Evolutionary conservation across 2,329 filamentous ascomycete species (phyloP), one percentile per base, ranked within the genome.

Genomic region (Pezicula neosporulosa): DNA sequence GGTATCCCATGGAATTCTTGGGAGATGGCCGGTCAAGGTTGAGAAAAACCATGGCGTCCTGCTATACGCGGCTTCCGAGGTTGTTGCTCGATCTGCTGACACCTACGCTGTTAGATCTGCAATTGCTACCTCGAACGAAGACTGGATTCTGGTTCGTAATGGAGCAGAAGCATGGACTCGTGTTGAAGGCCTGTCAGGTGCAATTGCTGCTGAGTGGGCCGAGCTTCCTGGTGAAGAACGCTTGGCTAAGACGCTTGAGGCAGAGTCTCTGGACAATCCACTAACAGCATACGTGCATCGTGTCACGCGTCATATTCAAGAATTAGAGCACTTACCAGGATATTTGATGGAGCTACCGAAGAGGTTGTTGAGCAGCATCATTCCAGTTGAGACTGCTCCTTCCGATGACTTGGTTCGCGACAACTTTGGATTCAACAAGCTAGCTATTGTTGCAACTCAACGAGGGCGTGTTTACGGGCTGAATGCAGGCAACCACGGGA

Each of bases 361-460:
- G 41, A 83, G 85, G 21, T 71, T 97, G 13, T 63, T 91, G 3
- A 80, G 80, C 54, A 74, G 90, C 15, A 65, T 85, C 8, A 60
- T 70, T 6, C 71, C 71, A 24, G 82, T 83, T 30, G 80, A 80
- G 0, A 76, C 79, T 8, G 72, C 76, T 15, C 63, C 70, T 1
- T 66, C 68, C 18, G 68, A 73, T 27, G 75, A 75, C 6, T 72
- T 86, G n/a, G 72, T 75, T 16, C 78, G 83, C 15, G 88, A 94
- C 62, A 82, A 78, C 37, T 97, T 97, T 67, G 93, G 93, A 4
- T 93, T 97, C 70, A 86, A 89, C 68, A 96, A 96, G 70, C 74
- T 93, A 30, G 81, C 92, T 6, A 76, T 97, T 51, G 75, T 96
- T 47, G 91, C 87, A 6, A 96, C 92, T 2, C 78, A 82, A 49